Conservation (phyloP, 352 stramenopile species). For the Phytophthora hibernalis region DNA sequence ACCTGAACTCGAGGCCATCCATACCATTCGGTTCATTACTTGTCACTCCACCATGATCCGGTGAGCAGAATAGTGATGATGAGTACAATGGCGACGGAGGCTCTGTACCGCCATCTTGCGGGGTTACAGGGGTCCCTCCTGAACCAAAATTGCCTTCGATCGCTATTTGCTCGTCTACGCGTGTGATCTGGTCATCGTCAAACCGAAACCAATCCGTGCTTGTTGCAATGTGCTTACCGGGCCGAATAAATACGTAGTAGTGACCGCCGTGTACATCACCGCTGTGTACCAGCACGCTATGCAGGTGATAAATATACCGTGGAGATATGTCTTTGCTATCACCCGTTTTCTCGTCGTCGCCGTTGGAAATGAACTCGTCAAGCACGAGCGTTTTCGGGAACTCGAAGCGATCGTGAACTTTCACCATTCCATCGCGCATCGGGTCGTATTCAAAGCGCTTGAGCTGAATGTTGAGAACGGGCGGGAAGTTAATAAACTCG, state of each 20-base stretch:
- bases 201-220: slow-evolving; percentile 85
- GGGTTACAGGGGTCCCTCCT: slow-evolving; percentile 19
- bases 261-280: slow-evolving; percentile 88
- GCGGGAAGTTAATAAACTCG: slow-evolving; percentile 86
- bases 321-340: slow-evolving; percentile 12
- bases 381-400: slow-evolving; percentile 82
- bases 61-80: slow-evolving; percentile 53
- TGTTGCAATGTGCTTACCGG: slow-evolving; percentile 65
- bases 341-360: slow-evolving; percentile 4
- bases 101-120: slow-evolving; percentile 24
- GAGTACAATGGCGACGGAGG: slow-evolving; percentile 64
- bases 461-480: slow-evolving; percentile 93
- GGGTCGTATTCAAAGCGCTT: slow-evolving; percentile 92
- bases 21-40: slow-evolving; percentile 31
- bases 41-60: slow-evolving; percentile 41
- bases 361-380: slow-evolving; percentile 60
- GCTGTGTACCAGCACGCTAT: slow-evolving; percentile 88
- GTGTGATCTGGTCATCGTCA: slow-evolving; percentile 87
- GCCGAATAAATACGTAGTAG: slow-evolving; percentile 92
- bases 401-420: slow-evolving; percentile 90
- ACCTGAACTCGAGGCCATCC: slow-evolving; percentile 53
- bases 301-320: slow-evolving; percentile 76
- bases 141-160: slow-evolving; percentile 87
- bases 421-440: slow-evolving; percentile 88
- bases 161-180: slow-evolving; percentile 70